These are phyloP conservation scores for Sonneratia alba DNA, from an alignment of 345 rosid species.

Conservation along the genomic window DNA sequence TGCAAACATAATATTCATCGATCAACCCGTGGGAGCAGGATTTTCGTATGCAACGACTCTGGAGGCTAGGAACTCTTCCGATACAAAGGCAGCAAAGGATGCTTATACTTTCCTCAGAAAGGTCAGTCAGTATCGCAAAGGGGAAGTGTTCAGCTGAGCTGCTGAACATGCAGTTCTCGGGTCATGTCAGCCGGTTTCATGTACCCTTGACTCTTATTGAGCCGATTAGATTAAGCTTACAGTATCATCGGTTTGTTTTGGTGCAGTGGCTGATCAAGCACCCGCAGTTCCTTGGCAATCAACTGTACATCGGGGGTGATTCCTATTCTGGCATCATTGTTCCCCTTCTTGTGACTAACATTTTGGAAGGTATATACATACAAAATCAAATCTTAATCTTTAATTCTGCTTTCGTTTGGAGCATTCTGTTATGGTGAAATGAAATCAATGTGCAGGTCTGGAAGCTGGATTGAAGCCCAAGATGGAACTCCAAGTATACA, in stretches of 20 bases:
- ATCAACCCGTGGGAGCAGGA: slow-evolving; percentile 30
- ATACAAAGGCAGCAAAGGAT: slow-evolving; percentile 15
- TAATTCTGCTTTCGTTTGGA: too few species aligned
- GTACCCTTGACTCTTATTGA: too few species aligned
- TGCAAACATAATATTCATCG: slow-evolving; percentile 33
- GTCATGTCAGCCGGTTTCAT: not conserved
- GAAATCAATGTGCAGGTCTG: slow-evolving; percentile 18
- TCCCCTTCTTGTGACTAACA: slow-evolving; percentile 19
- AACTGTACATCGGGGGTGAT: slow-evolving; percentile 35
- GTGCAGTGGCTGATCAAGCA: slow-evolving; percentile 31
- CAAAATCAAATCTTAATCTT: too few species aligned
- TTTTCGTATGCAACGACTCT: slow-evolving; percentile 21
- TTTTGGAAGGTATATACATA: slow-evolving; percentile 15
- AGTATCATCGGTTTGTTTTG: not conserved
- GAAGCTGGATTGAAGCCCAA: slow-evolving; percentile 16
- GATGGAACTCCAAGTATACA: slow-evolving; percentile 26
- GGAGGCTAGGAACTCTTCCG: slow-evolving; percentile 10
- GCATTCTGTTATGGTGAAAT: too few species aligned
- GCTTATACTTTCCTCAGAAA: slow-evolving; percentile 22
- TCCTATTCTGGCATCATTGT: slow-evolving; percentile 30
- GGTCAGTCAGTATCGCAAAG: slow-evolving; percentile 10
- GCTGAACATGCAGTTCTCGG: not conserved
- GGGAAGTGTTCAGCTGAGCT: not conserved
- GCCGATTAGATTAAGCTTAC: too few species aligned
- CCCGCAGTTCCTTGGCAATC: slow-evolving; percentile 21